These are phyloP conservation scores for Spencermartinsiella ligniputridi DNA, from an alignment of 1,139 yeast genomes.

Conservation along the genomic window DNA sequence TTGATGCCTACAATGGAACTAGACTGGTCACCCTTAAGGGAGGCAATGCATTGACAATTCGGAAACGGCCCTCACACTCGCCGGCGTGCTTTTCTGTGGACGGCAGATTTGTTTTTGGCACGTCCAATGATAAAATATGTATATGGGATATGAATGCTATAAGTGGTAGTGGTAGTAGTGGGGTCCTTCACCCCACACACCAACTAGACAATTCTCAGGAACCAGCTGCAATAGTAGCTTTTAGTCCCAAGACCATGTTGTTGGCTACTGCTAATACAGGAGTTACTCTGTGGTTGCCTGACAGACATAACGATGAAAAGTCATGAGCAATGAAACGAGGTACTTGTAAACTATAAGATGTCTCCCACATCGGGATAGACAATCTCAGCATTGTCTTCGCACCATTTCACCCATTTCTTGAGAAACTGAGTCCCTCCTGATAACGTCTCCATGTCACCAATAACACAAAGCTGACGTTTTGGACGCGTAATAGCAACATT, in stretches of 20 bases:
- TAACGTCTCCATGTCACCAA: slow-evolving; percentile 83
- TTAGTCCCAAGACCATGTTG: slow-evolving; percentile 73
- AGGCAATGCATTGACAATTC: slow-evolving; percentile 37
- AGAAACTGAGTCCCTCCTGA: slow-evolving; percentile 49
- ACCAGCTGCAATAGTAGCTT: slow-evolving; percentile 50
- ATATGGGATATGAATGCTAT: slow-evolving; percentile 49
- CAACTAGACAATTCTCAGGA: slow-evolving; percentile 34
- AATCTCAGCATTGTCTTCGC: slow-evolving; percentile 62
- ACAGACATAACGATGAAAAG: slow-evolving; percentile 9
- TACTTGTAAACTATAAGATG: too few species aligned
- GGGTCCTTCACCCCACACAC: slow-evolving; percentile 27
- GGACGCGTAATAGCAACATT: slow-evolving; percentile 94
- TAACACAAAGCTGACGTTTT: slow-evolving; percentile 73
- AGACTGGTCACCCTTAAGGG: slow-evolving; percentile 50
- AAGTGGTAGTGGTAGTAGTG: slow-evolving; percentile 35
- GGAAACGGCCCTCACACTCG: slow-evolving; percentile 18
- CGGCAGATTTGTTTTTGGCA: slow-evolving; percentile 67
- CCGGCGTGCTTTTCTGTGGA: slow-evolving; percentile 76
- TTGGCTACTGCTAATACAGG: slow-evolving; percentile 78
- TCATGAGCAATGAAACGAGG: neutral
- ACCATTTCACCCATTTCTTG: slow-evolving; percentile 65
- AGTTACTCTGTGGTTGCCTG: slow-evolving; percentile 38
- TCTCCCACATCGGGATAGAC: slow-evolving; percentile 55
- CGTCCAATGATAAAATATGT: slow-evolving; percentile 52
- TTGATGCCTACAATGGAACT: slow-evolving; percentile 71